Percentiles rank a stretch among this genome's conserved stretches.
phyloP scores from a whole-genome alignment of 2,329 filamentous ascomycete species.

The Elsinoe necatrix region DNA sequence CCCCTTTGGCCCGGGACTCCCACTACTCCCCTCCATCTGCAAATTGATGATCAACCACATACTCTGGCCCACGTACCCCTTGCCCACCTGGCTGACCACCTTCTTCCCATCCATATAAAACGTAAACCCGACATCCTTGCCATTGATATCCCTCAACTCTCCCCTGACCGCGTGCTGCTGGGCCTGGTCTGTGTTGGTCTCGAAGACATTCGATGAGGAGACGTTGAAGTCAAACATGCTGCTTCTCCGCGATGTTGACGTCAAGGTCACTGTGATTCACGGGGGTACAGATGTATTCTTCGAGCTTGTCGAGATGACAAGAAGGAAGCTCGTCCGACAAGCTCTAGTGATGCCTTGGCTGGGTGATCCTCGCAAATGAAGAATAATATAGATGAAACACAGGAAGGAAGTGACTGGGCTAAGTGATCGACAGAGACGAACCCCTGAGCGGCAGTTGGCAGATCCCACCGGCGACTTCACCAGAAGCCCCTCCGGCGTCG shows the following conservation, averaged over 20 bases:
- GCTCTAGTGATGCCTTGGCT: constrained; percentile 39
- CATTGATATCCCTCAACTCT: constrained; percentile 45
- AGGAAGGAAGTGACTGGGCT: background rate
- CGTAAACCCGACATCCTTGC: constrained; percentile 43
- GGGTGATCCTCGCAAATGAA: constrained; percentile 32
- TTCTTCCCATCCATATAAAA: constrained; percentile 48
- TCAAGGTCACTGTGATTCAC: background rate
- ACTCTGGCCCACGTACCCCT: constrained; percentile 38
- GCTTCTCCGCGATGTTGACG: background rate
- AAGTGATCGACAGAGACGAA: background rate
- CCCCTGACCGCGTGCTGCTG: constrained; percentile 45
- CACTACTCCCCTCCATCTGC: constrained; percentile 27
- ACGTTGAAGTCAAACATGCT: background rate
- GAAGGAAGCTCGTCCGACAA: background rate
- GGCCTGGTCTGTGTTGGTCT: constrained; percentile 24
- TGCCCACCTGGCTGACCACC: constrained; percentile 44
- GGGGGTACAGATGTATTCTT: background rate
- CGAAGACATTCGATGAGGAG: background rate
- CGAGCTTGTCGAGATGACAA: background rate
- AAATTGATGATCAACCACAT: constrained; percentile 29
- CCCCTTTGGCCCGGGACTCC: background rate
- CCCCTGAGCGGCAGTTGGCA: background rate
- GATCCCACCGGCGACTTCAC: background rate
- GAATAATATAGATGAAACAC: background rate
- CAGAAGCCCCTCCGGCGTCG: background rate